Base-by-base conservation (phyloP, 108 stramenopile genomes). In the Nannochloropsis granulata region DNA sequence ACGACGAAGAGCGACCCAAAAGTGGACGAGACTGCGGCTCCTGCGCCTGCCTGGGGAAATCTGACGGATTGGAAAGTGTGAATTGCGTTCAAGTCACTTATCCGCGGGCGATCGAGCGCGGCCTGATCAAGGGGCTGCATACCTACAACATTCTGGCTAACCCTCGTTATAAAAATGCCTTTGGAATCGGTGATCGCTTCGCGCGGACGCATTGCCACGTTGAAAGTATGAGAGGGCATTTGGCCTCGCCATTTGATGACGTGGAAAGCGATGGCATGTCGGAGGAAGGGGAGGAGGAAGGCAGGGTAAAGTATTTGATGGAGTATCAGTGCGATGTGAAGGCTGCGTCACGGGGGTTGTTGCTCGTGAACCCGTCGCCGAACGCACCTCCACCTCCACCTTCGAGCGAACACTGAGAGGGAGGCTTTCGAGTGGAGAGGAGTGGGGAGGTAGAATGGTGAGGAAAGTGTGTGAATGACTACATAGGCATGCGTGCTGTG, bases 121-220 rank as follows among this genome's bases (percentile, higher is more conserved):
- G 87, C 24, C 71, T 88, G 34, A 85, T 89, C 44, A 44, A 85
- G 23, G 89, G 89, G 10, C 86, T 90, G 21, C 43, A 88, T 9
- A 84, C 86, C 83, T 90, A 90, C 88, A 89, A 90, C 81, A 86
- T 90, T 24, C 88, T 90, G 34, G 88, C 43, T 14, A 90, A 90
- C 81, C 89, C 89, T 71, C 56, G 56, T 71, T 71, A 71, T n/a
- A 71, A 71, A 71, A n/a, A 16, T 71, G 56, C 56, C 10, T 71
- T 71, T 71, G 21, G 56, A n/a, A 71, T 71, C 11, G n/a, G 56
- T 11, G 56, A 71, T n/a, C 16, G 56, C 7, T 71, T 71, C n/a
- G 56, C 56, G n/a, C 16, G n/a, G 56, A 5, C 16, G 56, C 56
- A 71, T 71, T n/a, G 56, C 11, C 56, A 71, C n/a, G 56, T 71